Evolutionary conservation across 1,284 basidiomycete genomes (phyloP), one percentile per base, ranked within the genome.

Genomic region (Porodaedalea pini): DNA sequence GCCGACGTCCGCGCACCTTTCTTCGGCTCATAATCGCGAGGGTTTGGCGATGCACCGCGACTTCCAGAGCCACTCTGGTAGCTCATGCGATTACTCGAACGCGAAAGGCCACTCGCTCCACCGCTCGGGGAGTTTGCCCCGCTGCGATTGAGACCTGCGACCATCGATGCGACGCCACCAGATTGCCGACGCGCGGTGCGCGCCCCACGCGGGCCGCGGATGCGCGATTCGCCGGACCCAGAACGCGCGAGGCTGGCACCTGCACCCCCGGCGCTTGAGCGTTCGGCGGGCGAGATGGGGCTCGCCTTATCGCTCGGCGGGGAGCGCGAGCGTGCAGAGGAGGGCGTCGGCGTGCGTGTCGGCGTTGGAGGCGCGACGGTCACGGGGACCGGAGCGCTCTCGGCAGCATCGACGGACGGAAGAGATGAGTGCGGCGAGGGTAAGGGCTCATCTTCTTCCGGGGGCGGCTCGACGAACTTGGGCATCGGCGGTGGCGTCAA

Each of bases 161-260:
- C 76, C 69, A 83, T 71, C 54, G 69, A 77, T 61, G 79, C 78
- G 47, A 86, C 82, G 10, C 78, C 68, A 32, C 75, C 72, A 21
- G 57, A 51, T 4, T 48, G 27, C 2, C 34, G 39, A 31, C 56
- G 70, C 5, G 68, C 59, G n/a, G 71, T 72, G 37, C 78, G 73
- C 21, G 78, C 73, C 31, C 75, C 68, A 56, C 85, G 74, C 0
- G 82, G 81, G 0, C 80, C 81, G 56, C 84, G 78, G 5, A 81
- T 65, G 17, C 78, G 70, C 0, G 75, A 70, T 4, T 76, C 74
- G 36, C 69, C 70, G 3, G 79, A 78, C 19, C 71, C 69, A 56
- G 74, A 70, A 59, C 80, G 72, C 58, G 75, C 65, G 60, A 77
- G 64, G 36, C 72, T 69, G 1, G 71, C 63, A 32, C 65, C 71